Evolutionary conservation across 768 basidiomycete genomes (phyloP).

Genomic region (Pulveroboletus sp.): DNA sequence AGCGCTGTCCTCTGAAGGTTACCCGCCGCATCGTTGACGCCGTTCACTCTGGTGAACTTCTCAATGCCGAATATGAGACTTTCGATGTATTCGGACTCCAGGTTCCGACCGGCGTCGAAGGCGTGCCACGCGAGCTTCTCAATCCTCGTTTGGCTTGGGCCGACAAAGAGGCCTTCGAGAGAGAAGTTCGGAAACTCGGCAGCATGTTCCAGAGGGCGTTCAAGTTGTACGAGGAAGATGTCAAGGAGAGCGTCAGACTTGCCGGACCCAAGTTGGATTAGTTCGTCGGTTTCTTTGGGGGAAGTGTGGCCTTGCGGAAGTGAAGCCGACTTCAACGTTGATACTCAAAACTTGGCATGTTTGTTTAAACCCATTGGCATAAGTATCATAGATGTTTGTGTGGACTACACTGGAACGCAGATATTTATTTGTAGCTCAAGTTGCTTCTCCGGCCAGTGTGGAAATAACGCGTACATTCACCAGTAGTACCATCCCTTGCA

Average conservation of each 20-base stretch:
- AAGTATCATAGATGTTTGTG: constrained; percentile 5
- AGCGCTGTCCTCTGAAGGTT: constrained; percentile 94
- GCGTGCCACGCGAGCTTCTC: constrained; percentile 88
- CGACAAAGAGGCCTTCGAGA: constrained; percentile 85
- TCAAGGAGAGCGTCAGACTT: constrained; percentile 71
- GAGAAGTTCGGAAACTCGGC: constrained; percentile 83
- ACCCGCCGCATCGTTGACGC: constrained; percentile 97
- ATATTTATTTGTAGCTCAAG: constrained; percentile 2
- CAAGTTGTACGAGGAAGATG: constrained; percentile 85
- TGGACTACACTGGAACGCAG: not conserved
- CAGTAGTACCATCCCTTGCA: not conserved
- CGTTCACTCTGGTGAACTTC: constrained; percentile 91
- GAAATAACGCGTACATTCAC: not conserved
- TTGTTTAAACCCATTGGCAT: not conserved
- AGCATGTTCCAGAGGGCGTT: constrained; percentile 96
- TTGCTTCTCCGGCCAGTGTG: not conserved
- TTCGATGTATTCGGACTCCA: constrained; percentile 81
- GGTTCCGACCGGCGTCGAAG: constrained; percentile 79
- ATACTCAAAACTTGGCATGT: not conserved
- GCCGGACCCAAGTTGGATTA: constrained; percentile 65
- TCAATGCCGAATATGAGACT: constrained; percentile 81
- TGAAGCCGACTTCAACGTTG: not conserved
- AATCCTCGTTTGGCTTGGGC: constrained; percentile 87
- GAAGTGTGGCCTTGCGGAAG: not conserved
- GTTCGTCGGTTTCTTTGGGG: not conserved